phyloP scores from a whole-genome alignment of 805 yeast species.

The Candida tibetensis region DNA sequence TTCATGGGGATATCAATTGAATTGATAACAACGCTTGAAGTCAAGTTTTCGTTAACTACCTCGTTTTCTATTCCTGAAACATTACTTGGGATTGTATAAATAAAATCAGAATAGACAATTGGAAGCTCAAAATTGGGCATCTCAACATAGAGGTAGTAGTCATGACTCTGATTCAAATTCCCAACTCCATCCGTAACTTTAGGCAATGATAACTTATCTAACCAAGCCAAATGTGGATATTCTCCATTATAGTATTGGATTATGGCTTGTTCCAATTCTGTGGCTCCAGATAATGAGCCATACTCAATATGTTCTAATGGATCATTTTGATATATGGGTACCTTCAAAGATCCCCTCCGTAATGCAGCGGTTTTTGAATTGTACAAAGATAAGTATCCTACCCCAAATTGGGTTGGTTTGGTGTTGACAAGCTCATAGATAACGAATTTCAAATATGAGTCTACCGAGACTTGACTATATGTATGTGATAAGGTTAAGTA shows the following conservation, averaged over 20 bases:
- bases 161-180: constrained; percentile 7
- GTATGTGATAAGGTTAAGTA: constrained; percentile 72
- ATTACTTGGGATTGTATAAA: constrained; percentile 24
- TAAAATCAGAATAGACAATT: constrained; percentile 62
- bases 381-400: constrained; percentile 59
- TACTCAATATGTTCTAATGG: constrained; percentile 15
- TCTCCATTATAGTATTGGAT: constrained; percentile 71
- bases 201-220: constrained; percentile 64
- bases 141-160: constrained; percentile 35
- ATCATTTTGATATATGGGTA: constrained; percentile 20
- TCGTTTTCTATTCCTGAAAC: background rate
- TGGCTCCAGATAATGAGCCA: constrained; percentile 19
- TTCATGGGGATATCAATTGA: constrained; percentile 31
- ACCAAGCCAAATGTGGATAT: constrained; percentile 61
- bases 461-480: constrained; percentile 66
- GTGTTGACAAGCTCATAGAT: constrained; percentile 69
- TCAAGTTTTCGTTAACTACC: constrained; percentile 18
- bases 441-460: constrained; percentile 56
- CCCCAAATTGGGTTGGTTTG: constrained; percentile 53
- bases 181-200: constrained; percentile 2
- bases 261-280: constrained; percentile 48
- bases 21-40: constrained; percentile 33
- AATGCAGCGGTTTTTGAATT: constrained; percentile 52
- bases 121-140: constrained; percentile 69
- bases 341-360: constrained; percentile 67